Percentiles rank a stretch among this genome's conserved stretches.
These are phyloP conservation scores for Fragilaria radians DNA, from an alignment of 108 stramenopile genomes.

Conservation along the genomic window DNA sequence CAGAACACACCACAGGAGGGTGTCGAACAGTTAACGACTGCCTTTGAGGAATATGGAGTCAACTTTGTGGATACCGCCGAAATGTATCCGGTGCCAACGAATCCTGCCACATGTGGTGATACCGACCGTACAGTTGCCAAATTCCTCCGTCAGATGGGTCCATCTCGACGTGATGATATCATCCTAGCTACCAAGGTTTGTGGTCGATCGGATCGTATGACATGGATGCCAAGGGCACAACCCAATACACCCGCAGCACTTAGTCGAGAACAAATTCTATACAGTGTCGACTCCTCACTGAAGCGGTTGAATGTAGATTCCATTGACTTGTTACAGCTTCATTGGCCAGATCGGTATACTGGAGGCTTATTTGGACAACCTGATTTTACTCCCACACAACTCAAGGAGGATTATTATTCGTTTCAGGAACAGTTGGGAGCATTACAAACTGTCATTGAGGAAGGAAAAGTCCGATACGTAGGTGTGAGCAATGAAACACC, in stretches of 20 bases:
- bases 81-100: conserved; percentile 71
- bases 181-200: conserved; percentile 86
- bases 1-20: conserved; percentile 89
- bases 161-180: conserved; percentile 61
- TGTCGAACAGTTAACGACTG: conserved; percentile 69
- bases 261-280: conserved; percentile 62
- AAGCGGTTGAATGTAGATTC: conserved; percentile 80
- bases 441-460: conserved; percentile 63
- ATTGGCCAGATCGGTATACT: conserved; percentile 90
- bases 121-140: conserved; percentile 68
- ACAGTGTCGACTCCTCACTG: conserved; percentile 78
- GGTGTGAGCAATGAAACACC: conserved; percentile 92
- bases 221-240: conserved; percentile 75
- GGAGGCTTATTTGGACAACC: conserved; percentile 77
- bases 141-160: conserved; percentile 55
- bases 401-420: conserved; percentile 32
- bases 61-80: conserved; percentile 95
- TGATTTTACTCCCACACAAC: conserved; percentile 48
- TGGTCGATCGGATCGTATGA: conserved; percentile 47
- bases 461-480: conserved; percentile 78
- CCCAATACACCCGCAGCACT: conserved; percentile 32
- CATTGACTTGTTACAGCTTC: conserved; percentile 90
- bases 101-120: conserved; percentile 51
- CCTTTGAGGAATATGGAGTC: conserved; percentile 85
- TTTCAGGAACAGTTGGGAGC: conserved; percentile 85